Percentiles rank a stretch among this genome's conserved stretches.
Evolutionary conservation across 2,329 filamentous ascomycete species (phyloP).

Genomic region (Pyrenophora seminiperda): DNA sequence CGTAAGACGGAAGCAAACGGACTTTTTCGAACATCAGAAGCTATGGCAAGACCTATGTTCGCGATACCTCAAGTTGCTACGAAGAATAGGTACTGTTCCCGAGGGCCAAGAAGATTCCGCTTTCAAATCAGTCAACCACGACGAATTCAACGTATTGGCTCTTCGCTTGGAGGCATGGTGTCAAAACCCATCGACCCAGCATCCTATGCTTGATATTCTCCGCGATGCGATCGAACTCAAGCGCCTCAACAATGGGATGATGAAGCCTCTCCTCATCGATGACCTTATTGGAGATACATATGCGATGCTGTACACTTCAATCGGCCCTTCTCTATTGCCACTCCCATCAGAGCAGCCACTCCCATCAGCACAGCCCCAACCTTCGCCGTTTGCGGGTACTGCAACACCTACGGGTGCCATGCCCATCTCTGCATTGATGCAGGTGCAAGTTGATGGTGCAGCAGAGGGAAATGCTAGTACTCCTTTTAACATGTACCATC

Average conservation of each 20-base stretch:
- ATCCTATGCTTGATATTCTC: slow-evolving; percentile 64
- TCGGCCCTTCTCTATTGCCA: slow-evolving; percentile 64
- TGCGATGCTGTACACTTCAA: slow-evolving; percentile 71
- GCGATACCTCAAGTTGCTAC: slow-evolving; percentile 64
- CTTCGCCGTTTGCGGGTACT: slow-evolving; percentile 6
- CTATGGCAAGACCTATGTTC: slow-evolving; percentile 67
- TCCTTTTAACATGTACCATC: slow-evolving; percentile 35
- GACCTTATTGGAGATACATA: slow-evolving; percentile 94
- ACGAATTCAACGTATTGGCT: slow-evolving; percentile 67
- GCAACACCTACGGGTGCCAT: slow-evolving; percentile 23
- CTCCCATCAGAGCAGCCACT: slow-evolving; percentile 52
- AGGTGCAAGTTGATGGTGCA: slow-evolving; percentile 40
- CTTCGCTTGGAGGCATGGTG: slow-evolving; percentile 65
- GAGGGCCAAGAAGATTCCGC: slow-evolving; percentile 67
- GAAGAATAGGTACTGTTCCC: slow-evolving; percentile 61
- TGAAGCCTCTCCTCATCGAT: slow-evolving; percentile 85
- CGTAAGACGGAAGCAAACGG: slow-evolving; percentile 79
- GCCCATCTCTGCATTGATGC: slow-evolving; percentile 40
- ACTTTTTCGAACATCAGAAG: slow-evolving; percentile 68
- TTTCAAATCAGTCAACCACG: slow-evolving; percentile 67
- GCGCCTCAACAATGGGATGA: slow-evolving; percentile 81
- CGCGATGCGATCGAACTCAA: slow-evolving; percentile 72
- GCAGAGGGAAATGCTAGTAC: slow-evolving; percentile 20
- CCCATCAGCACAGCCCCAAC: slow-evolving; percentile 17
- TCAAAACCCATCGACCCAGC: slow-evolving; percentile 54